Percentiles rank a stretch among this genome's conserved stretches.
phyloP scores from a whole-genome alignment of 2,329 filamentous ascomycete species.

The Trichophyton schoenleinii region DNA sequence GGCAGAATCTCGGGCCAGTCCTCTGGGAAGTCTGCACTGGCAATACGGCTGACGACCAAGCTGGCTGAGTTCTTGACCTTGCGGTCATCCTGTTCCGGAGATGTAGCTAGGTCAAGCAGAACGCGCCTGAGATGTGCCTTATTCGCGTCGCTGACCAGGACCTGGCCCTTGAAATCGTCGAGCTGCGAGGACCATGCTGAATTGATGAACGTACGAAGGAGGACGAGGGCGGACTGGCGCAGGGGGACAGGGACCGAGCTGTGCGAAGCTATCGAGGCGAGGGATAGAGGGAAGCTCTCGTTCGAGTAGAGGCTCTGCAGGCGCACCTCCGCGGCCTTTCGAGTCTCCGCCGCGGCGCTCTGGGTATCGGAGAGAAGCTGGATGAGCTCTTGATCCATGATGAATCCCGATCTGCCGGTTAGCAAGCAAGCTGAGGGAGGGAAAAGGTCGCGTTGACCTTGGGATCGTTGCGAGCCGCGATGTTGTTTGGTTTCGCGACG shows the following conservation, averaged over 20 bases:
- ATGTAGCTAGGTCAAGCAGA: conserved; percentile 66
- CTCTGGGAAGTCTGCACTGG: conserved; percentile 82
- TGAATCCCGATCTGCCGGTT: conserved; percentile 13
- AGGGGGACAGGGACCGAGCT: conserved; percentile 58
- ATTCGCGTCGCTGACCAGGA: conserved; percentile 58
- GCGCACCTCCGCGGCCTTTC: conserved; percentile 76
- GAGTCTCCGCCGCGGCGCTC: conserved; percentile 58
- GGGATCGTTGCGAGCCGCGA: not conserved
- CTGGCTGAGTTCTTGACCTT: conserved; percentile 85
- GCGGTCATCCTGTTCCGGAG: conserved; percentile 56
- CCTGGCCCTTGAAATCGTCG: conserved; percentile 54
- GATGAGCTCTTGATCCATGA: conserved; percentile 87
- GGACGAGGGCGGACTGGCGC: conserved; percentile 70
- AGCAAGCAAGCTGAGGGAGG: not conserved
- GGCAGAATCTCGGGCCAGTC: conserved; percentile 87
- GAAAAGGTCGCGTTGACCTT: not conserved
- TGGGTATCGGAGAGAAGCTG: conserved; percentile 80
- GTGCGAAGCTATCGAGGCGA: conserved; percentile 71
- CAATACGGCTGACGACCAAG: conserved; percentile 86
- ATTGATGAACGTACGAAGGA: conserved; percentile 71
- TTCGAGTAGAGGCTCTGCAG: conserved; percentile 58
- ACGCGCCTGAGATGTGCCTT: conserved; percentile 61
- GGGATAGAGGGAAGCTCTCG: conserved; percentile 61
- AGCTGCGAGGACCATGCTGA: conserved; percentile 69
- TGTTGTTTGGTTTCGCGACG: not conserved